phyloP scores from a whole-genome alignment of 2,329 filamentous ascomycete genomes.

The Akanthomyces uredinophilus region DNA sequence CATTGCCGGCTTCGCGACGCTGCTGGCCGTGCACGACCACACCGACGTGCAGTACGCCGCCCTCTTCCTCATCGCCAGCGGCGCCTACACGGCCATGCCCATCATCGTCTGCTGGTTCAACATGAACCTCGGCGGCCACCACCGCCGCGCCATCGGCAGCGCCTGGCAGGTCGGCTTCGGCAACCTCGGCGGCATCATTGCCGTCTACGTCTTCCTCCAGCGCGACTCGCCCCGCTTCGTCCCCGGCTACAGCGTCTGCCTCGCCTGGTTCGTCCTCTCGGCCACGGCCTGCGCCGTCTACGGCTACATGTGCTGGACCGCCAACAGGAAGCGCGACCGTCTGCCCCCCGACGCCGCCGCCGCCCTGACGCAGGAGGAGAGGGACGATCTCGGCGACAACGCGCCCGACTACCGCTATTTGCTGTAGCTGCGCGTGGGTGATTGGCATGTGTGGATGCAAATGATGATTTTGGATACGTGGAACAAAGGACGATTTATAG shows the following conservation, averaged over 20 bases:
- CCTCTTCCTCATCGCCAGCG: constrained; percentile 76
- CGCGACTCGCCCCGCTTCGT: constrained; percentile 65
- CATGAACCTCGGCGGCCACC: constrained; percentile 73
- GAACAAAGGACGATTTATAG: not conserved
- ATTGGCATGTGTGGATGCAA: not conserved
- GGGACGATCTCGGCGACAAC: constrained; percentile 55
- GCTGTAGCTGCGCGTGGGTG: constrained; percentile 31
- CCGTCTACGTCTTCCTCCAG: constrained; percentile 63
- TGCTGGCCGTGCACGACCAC: constrained; percentile 67
- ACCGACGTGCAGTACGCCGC: constrained; percentile 66
- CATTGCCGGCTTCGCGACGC: constrained; percentile 70
- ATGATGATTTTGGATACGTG: no score
- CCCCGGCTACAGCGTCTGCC: constrained; percentile 70
- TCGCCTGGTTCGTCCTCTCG: constrained; percentile 67
- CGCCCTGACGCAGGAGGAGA: constrained; percentile 54
- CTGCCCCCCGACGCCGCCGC: constrained; percentile 28
- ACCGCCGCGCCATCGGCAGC: constrained; percentile 62
- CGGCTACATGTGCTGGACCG: constrained; percentile 48
- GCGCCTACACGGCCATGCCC: constrained; percentile 83
- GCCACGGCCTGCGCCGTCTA: constrained; percentile 58
- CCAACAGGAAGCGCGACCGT: constrained; percentile 57
- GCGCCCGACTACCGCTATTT: constrained; percentile 56
- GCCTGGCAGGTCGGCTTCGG: constrained; percentile 77
- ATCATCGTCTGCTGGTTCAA: constrained; percentile 80
- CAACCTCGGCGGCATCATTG: constrained; percentile 74